Evolutionary conservation across 345 rosid species (phyloP).

Genomic region (Eucalyptus erythrocorys): DNA sequence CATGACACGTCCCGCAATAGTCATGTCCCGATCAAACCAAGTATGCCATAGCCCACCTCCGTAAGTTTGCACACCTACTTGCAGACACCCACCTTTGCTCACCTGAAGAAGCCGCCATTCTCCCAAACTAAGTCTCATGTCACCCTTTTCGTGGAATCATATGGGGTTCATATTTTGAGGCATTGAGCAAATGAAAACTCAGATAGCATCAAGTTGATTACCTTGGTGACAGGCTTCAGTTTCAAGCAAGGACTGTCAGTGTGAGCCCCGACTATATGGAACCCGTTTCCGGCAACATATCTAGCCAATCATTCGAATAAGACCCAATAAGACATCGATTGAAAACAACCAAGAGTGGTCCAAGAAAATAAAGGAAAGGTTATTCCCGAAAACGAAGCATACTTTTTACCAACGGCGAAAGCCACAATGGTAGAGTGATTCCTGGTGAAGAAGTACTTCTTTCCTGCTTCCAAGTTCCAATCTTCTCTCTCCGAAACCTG

Average conservation of each 20-base stretch:
- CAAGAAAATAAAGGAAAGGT: background rate
- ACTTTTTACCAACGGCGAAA: constrained; percentile 88
- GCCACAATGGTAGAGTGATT: constrained; percentile 88
- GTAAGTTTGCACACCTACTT: constrained; percentile 87
- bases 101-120: constrained; percentile 30
- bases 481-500: constrained; percentile 75
- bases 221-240: constrained; percentile 93
- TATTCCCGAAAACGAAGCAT: background rate
- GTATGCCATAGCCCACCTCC: constrained; percentile 98
- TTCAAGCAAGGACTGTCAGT: constrained; percentile 96
- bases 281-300: constrained; percentile 90
- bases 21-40: constrained; percentile 99
- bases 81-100: constrained; percentile 65
- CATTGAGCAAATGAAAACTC: background rate
- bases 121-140: background rate
- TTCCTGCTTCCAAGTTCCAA: constrained; percentile 76
- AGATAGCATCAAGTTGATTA: background rate
- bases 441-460: constrained; percentile 82
- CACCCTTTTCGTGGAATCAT: background rate
- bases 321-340: background rate
- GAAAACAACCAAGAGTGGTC: background rate
- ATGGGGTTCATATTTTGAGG: background rate
- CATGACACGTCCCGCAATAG: constrained; percentile 84
- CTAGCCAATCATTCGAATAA: constrained; percentile 7
- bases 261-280: constrained; percentile 81